Evolutionary conservation across 305 asterid species (phyloP).

Genomic region (Solanum hybrid): DNA sequence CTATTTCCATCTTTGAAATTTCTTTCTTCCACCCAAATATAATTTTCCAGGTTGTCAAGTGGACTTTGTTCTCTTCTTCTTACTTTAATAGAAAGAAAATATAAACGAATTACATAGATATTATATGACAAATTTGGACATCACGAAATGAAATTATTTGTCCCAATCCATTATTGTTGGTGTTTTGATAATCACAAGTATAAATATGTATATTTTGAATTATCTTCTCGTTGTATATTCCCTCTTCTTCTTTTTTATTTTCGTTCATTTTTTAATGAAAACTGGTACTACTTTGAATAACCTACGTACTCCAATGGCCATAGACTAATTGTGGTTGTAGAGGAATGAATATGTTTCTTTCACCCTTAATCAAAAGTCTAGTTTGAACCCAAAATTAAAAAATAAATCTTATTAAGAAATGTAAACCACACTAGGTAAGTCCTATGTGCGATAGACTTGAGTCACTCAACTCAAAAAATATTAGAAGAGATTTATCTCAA

Average conservation of each 20-base stretch:
- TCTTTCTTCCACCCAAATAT: not conserved
- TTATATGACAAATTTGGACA: not conserved
- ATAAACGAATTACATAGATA: not conserved
- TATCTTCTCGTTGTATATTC: not conserved
- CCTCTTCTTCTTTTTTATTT: not conserved
- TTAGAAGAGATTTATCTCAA: accelerated
- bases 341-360: not conserved
- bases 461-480: accelerated
- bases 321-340: not conserved
- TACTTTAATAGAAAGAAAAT: not conserved
- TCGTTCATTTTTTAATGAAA: not conserved
- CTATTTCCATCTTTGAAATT: not conserved
- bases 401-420: not conserved
- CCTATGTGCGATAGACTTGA: accelerated
- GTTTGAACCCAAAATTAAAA: not conserved
- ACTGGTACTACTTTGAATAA: not conserved
- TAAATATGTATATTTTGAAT: not conserved
- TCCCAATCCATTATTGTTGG: not conserved
- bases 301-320: not conserved
- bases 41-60: not conserved
- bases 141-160: not conserved
- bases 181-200: not conserved
- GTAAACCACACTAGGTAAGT: too few species aligned
- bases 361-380: too few species aligned
- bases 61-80: not conserved